Evolutionary conservation across 306 rosid species (phyloP), one percentile per base, ranked within the genome.

Genomic region (Erythrophleum fordii): DNA sequence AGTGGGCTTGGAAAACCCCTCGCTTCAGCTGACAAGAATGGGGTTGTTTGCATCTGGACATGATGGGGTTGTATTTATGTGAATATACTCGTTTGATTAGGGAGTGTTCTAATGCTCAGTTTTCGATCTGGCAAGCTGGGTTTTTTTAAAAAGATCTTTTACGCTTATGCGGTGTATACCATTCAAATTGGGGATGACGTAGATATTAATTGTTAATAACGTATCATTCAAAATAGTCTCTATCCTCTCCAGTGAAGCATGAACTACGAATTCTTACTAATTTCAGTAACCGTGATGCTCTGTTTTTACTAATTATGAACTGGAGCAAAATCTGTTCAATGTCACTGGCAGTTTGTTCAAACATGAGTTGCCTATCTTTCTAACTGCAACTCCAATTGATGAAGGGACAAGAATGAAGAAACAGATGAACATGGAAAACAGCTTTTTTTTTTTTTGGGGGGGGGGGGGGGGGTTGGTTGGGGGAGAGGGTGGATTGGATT

Each of bases 1-100:
- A 90, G 97, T 18, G 97, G 93, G 42, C 89, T 90, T 55, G 97
- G 97, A 29, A 92, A 90, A 56, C 91, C 98, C 29, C 85, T 96
- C 5, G 99, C 98, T 49, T 90, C 99, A 5, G 98, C 99, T 2
- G 98, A 96, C 85, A 93, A 88, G 87, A 93, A 90, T 67, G 99
- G 98, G 26, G 64, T 88, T 69, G 88, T 96, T 55, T 96, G 95
- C 82, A 80, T 91, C 76, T 96, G 99, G 99, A 84, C 92, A 66
- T 87, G 46, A 81, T 65, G 66, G 23, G 5, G 23, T 72, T 77
- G 79, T 41, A 28, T 48, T 78, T 62, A 58, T 49, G 25, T 62
- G 84, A 64, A 44, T 55, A 31, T 69, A 55, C 71, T 79, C 9
- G 14, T 51, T 39, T 12, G 61, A 35, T 39, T 59, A 42, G 26